A percentile compares a stretch with the other conserved stretches of the same genome.
Conservation (phyloP, 2,329 filamentous ascomycete species). For the Colletotrichum sp. region DNA sequence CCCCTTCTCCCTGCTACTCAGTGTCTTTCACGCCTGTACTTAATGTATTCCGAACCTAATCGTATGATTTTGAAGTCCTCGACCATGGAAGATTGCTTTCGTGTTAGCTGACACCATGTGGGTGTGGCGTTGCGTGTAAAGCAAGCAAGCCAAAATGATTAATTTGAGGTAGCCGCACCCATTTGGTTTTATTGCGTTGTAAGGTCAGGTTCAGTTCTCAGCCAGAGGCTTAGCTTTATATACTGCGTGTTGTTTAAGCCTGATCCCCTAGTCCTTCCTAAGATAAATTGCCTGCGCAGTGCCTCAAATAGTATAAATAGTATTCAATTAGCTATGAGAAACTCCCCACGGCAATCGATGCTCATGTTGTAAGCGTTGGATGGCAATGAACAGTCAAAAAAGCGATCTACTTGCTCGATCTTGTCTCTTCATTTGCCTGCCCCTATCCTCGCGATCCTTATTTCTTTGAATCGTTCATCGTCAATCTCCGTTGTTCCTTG, state of each 20-base stretch:
- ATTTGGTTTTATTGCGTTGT: neutral
- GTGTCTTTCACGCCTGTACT: too few species aligned
- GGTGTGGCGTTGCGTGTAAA: neutral
- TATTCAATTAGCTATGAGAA: neutral
- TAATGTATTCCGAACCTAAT: neutral
- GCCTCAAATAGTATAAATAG: rapidly evolving
- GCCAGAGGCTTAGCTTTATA: neutral
- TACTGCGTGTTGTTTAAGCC: neutral
- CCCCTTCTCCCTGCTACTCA: too few species aligned
- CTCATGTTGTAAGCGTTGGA: too few species aligned
- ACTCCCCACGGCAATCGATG: too few species aligned
- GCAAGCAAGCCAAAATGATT: neutral
- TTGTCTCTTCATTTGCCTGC: neutral
- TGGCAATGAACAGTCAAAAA: neutral
- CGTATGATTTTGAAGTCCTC: neutral
- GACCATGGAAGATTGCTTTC: rapidly evolving
- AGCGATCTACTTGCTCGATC: neutral
- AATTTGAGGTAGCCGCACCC: rapidly evolving
- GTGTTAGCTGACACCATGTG: neutral
- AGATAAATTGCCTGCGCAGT: neutral
- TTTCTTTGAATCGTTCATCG: rapidly evolving
- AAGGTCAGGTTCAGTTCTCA: neutral
- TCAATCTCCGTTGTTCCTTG: neutral
- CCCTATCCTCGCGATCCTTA: neutral
- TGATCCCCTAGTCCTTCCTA: rapidly evolving